Percentiles rank a stretch among this genome's conserved stretches.
Conservation (phyloP, 2,329 filamentous ascomycete genomes). For the Hymenoscyphus occultus region DNA sequence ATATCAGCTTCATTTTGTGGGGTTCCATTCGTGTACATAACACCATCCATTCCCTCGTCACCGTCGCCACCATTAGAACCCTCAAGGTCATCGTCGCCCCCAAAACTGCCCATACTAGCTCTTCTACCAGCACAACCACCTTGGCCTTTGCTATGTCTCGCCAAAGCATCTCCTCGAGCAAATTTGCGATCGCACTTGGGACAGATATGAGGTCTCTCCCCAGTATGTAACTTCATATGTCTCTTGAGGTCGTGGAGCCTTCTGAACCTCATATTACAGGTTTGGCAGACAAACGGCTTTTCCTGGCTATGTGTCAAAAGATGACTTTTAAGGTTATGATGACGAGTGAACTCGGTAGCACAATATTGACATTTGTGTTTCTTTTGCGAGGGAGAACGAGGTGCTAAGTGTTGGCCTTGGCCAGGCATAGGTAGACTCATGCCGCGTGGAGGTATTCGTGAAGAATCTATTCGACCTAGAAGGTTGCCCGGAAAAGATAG, state of each 20-base stretch:
- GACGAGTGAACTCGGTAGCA: constrained; percentile 92
- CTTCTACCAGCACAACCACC: constrained; percentile 91
- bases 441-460: constrained; percentile 41
- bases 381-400: constrained; percentile 73
- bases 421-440: constrained; percentile 57
- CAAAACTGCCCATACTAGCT: constrained; percentile 80
- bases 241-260: constrained; percentile 93
- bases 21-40: constrained; percentile 46
- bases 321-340: constrained; percentile 97
- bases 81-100: constrained; percentile 70
- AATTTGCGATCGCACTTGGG: constrained; percentile 94
- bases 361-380: constrained; percentile 97
- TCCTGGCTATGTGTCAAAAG: constrained; percentile 97
- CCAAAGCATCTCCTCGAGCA: constrained; percentile 89
- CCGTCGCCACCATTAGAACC: constrained; percentile 49
- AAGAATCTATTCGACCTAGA: constrained; percentile 28
- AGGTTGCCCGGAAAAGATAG: constrained; percentile 35
- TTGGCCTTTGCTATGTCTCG: constrained; percentile 91
- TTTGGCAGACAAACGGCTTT: constrained; percentile 91
- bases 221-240: constrained; percentile 94
- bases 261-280: constrained; percentile 90
- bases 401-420: constrained; percentile 45
- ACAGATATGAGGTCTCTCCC: constrained; percentile 92
- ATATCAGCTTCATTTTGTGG: constrained; percentile 60
- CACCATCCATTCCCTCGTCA: constrained; percentile 57